These are phyloP conservation scores for Metarhizium robertsii DNA, from an alignment of 2,329 filamentous ascomycete genomes.

Conservation along the genomic window DNA sequence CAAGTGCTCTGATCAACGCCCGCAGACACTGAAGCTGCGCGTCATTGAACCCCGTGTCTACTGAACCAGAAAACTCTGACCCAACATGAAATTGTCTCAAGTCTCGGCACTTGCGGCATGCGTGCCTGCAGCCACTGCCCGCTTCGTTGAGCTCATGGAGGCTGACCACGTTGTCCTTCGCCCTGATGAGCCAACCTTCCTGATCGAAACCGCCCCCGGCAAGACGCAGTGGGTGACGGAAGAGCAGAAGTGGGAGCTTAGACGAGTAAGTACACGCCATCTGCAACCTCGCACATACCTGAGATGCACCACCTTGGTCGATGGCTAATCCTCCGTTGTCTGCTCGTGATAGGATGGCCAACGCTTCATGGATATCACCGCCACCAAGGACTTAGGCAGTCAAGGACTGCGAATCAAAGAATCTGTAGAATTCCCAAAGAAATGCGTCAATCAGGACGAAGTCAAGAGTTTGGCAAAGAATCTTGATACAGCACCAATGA, in stretches of 20 bases:
- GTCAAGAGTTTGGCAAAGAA: slow-evolving; percentile 58
- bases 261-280: slow-evolving; percentile 49
- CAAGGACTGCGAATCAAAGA: slow-evolving; percentile 22
- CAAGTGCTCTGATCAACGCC: too few species aligned
- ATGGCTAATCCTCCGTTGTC: not conserved
- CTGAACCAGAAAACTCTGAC: not conserved
- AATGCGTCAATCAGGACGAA: slow-evolving; percentile 54
- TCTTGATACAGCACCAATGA: slow-evolving; percentile 69
- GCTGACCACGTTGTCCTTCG: slow-evolving; percentile 40
- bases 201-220: slow-evolving; percentile 79
- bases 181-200: slow-evolving; percentile 36
- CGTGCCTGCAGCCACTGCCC: slow-evolving; percentile 42
- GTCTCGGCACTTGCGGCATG: slow-evolving; percentile 45
- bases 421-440: slow-evolving; percentile 53
- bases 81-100: slow-evolving; percentile 42
- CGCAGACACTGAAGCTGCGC: not conserved
- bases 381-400: slow-evolving; percentile 51
- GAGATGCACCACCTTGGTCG: not conserved
- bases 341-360: slow-evolving; percentile 57
- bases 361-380: slow-evolving; percentile 92
- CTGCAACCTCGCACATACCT: not conserved
- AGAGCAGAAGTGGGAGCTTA: slow-evolving; percentile 88
- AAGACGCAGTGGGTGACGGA: slow-evolving; percentile 83
- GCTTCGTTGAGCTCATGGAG: slow-evolving; percentile 46
- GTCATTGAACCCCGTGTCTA: not conserved